These are phyloP conservation scores for Inosperma sp. DNA, from an alignment of 768 basidiomycete species.

Conservation along the genomic window DNA sequence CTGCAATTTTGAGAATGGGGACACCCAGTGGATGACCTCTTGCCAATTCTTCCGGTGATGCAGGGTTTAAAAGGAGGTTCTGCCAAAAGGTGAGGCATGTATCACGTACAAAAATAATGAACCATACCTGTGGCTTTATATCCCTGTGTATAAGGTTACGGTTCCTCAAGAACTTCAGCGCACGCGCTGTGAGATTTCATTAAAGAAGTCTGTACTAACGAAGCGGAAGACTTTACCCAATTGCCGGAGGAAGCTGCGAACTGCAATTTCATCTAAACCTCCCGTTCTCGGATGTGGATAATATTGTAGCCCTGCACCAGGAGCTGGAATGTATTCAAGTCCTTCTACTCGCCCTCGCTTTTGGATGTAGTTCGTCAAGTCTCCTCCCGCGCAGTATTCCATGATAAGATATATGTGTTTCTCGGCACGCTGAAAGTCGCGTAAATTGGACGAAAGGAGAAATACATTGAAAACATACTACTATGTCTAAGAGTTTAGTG, in stretches of 20 bases:
- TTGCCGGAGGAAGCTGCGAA: constrained; percentile 89
- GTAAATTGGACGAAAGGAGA: too few species aligned
- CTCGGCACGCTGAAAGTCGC: constrained; percentile 61
- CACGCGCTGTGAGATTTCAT: constrained; percentile 57
- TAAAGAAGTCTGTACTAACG: neutral
- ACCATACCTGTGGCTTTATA: constrained; percentile 84
- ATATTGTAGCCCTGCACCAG: constrained; percentile 68
- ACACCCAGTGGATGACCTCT: constrained; percentile 89
- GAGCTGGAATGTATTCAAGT: constrained; percentile 72
- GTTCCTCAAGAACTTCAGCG: constrained; percentile 86
- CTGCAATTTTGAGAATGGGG: constrained; percentile 93
- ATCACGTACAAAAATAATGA: neutral
- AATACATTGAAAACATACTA: constrained; percentile 60
- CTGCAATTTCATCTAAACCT: constrained; percentile 85
- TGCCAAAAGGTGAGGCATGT: constrained; percentile 27
- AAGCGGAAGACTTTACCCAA: constrained; percentile 51
- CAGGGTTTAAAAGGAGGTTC: constrained; percentile 88
- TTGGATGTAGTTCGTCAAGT: constrained; percentile 96
- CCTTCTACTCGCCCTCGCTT: constrained; percentile 91
- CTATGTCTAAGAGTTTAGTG: constrained; percentile 87
- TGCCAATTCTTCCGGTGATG: constrained; percentile 71
- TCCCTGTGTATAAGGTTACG: constrained; percentile 93
- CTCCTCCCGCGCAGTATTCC: constrained; percentile 95
- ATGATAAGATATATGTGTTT: constrained; percentile 90
- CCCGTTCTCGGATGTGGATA: constrained; percentile 91